Base-by-base conservation (phyloP, 163 green algal species). In the Chlorella variabilis region DNA sequence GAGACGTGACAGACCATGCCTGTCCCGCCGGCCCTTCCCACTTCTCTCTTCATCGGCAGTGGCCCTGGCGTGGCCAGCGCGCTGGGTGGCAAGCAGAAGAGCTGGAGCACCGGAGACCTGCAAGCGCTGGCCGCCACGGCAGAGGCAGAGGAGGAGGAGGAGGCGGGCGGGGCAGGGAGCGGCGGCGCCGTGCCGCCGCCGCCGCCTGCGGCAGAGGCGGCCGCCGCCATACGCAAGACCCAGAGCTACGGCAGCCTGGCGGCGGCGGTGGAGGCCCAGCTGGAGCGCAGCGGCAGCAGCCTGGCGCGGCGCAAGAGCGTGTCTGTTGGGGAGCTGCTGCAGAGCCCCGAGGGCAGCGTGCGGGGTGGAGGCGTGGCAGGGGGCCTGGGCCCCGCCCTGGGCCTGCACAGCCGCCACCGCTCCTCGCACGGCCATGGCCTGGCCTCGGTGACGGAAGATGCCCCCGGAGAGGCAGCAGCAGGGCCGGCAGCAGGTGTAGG, bases 31-130 rank as follows among this genome's bases (percentile, higher is more conserved):
- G n/a, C n/a, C n/a, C n/a, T n/a, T n/a, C n/a, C n/a, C n/a, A n/a
- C n/a, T n/a, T n/a, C n/a, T n/a, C n/a, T n/a, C n/a, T n/a, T n/a
- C n/a, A n/a, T n/a, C n/a, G n/a, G 49, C 70, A 77, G 70, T 23
- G 70, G 70, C 21, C 36, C 42, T 48, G 38, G 70, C 48, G 70
- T 77, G 48, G 33, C 48, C 29, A 59, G 70, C 33, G 70, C 70
- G 45, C 48, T 77, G 70, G 5, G 49, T 23, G 25, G 33, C 13
- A 70, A 70, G 62, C 33, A 27, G n/a, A 77, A 66, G 70, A 56
- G 33, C 48, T 67, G 48, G 48, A 77, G 70, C 70, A 77, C 70
- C 20, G 70, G 70, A n/a, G 70, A 77, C 49, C 70, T 77, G 48
- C 70, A 66, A 33, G 49, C 70, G 6, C 70, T 77, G 7, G 70